Base-by-base conservation (phyloP, 306 rosid species). In the Lotus japonicus region DNA sequence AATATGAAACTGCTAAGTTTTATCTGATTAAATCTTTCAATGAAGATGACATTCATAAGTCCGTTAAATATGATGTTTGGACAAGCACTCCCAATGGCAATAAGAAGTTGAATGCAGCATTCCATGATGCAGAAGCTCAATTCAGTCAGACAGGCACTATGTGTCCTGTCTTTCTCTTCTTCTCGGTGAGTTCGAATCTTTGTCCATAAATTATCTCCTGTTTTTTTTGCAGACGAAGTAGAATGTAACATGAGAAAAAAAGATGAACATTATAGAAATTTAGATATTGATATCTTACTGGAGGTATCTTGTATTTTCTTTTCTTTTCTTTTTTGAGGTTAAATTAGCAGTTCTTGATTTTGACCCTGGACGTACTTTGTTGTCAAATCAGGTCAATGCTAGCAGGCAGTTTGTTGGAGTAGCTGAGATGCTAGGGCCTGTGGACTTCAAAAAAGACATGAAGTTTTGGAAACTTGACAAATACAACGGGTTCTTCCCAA, bases 351-450 rank as follows among this genome's bases (percentile, higher is more conserved):
- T n/a, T n/a, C n/a, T n/a, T n/a, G n/a, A n/a, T n/a, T n/a, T n/a
- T n/a, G 50, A 53, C 60, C 21, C 21, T 12, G 4, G 16, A 51
- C 68, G 64, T 26, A 48, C 41, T 48, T 15, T 68, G 69, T 58
- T 48, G 13, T 58, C 44, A 53, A 65, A 33, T 49, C 83, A 92
- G 97, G 97, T 92, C 19, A 92, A 92, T 73, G 84, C 84, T 21
- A 92, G 97, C 28, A 80, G 92, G 26, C 97, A 92, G 81, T 92
- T 92, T 79, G 83, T 88, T 21, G 97, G 97, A 44, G 78, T 89
- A 35, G 95, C 97, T 7, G 96, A 89, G 83, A 92, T 92, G 96
- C 35, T 61, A 61, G 97, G 90, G 28, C 88, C 44, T 2, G 96
- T 92, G 26, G 96, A 92, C 82, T 89, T 85, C 49, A 36, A 84